A percentile compares a stretch with the other conserved stretches of the same genome.
phyloP scores from a whole-genome alignment of 441 rosid genomes.

The Rhodomyrtus psidioides region DNA sequence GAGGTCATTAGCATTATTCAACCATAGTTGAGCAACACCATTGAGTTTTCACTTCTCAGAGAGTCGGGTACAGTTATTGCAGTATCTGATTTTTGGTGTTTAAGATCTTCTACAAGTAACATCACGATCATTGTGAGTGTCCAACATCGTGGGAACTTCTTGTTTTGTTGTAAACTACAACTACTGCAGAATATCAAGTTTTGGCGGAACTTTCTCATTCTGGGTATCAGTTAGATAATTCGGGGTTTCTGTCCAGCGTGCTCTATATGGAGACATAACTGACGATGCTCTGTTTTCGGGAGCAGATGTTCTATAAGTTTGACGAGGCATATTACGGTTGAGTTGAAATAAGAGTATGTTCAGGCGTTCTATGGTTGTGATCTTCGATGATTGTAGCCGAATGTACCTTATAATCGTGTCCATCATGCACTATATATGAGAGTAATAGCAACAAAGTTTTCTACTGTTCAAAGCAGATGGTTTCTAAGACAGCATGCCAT shows the following conservation, averaged over 20 bases:
- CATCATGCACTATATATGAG: not conserved
- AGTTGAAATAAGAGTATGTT: not conserved
- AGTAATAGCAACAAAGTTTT: not conserved
- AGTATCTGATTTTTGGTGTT: not conserved
- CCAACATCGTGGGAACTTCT: not conserved
- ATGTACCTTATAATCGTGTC: not conserved
- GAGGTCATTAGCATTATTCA: not conserved
- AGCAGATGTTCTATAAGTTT: not conserved
- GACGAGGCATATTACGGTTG: not conserved
- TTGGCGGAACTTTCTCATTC: not conserved
- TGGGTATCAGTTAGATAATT: not conserved
- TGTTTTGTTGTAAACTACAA: not conserved
- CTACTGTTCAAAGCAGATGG: not conserved
- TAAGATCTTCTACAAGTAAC: not conserved
- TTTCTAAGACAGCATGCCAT: not conserved
- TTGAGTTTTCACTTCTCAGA: not conserved
- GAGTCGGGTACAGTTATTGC: not conserved
- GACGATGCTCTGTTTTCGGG: not conserved
- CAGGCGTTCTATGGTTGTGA: not conserved
- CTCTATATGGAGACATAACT: not conserved
- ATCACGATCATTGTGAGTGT: not conserved
- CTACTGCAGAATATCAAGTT: not conserved
- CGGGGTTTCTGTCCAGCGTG: not conserved
- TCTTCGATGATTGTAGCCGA: not conserved
- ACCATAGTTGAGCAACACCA: not conserved